Base-by-base conservation (phyloP, 768 basidiomycete species). In the Mycena chlorophos region DNA sequence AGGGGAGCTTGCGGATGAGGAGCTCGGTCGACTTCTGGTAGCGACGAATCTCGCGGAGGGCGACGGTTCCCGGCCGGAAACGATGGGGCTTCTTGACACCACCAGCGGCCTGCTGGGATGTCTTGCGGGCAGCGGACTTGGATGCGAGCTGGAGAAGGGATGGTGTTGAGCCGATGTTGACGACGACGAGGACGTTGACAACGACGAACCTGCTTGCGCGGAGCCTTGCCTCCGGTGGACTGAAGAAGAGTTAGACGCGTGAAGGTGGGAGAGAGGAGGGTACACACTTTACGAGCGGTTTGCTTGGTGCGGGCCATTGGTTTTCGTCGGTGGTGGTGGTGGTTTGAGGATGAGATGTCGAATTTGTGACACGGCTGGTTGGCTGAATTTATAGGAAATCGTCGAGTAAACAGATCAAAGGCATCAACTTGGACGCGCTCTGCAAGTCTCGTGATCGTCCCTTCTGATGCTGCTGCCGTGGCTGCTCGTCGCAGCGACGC, bases 391-490 rank as follows among this genome's bases (percentile, higher is more conserved):
- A 16, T 6, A 5, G 20, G 13, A 42, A 16, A 14, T 42, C 13
- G 22, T 8, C 40, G 8, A 19, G 40, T 42, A 12, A 42, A 37
- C 34, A 37, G n/a, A 37, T n/a, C 12, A 37, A 10, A 37, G 34
- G 34, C 34, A n/a, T n/a, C n/a, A n/a, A n/a, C n/a, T n/a, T n/a
- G n/a, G n/a, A n/a, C n/a, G n/a, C n/a, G n/a, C n/a, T n/a, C n/a
- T n/a, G n/a, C n/a, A n/a, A n/a, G n/a, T n/a, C n/a, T n/a, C n/a
- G n/a, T n/a, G n/a, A n/a, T n/a, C n/a, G n/a, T n/a, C n/a, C n/a
- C n/a, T n/a, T 46, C 38, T 27, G 40, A 45, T 20, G 28, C 84
- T 85, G 83, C 57, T 82, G 63, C 71, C 71, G 63, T 83, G 82
- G 82, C 65, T 79, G 38, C 66, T 84, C 43, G 69, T 78, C 34